phyloP scores from a whole-genome alignment of 345 rosid species.

The Brassica rapa region DNA sequence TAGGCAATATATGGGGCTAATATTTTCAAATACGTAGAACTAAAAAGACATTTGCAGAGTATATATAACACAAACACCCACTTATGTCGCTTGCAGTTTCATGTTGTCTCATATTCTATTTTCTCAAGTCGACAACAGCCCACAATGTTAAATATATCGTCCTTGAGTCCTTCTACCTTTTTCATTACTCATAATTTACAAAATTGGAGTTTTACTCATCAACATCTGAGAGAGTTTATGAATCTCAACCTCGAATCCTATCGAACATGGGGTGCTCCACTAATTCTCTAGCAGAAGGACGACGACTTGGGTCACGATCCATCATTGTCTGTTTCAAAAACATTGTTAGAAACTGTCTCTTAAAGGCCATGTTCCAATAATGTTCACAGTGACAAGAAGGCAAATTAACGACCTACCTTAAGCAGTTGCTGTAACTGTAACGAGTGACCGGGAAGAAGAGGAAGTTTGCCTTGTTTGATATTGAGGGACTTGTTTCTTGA shows the following conservation, averaged over 20 bases:
- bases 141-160: neutral
- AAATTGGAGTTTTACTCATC: slow-evolving; percentile 14
- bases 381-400: neutral
- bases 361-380: neutral
- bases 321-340: slow-evolving; percentile 69
- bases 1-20: too few species aligned
- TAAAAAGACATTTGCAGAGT: too few species aligned
- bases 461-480: slow-evolving; percentile 81
- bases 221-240: neutral
- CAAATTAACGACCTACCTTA: slow-evolving; percentile 54
- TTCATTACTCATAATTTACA: slow-evolving; percentile 37
- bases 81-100: neutral
- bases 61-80: too few species aligned
- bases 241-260: slow-evolving; percentile 41
- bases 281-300: slow-evolving; percentile 72
- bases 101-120: neutral
- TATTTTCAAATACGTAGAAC: too few species aligned
- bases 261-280: slow-evolving; percentile 68
- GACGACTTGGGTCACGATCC: slow-evolving; percentile 68
- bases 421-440: slow-evolving; percentile 84
- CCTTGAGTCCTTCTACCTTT: too few species aligned
- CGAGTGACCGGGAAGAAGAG: slow-evolving; percentile 88
- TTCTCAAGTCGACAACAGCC: neutral
- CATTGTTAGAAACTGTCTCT: slow-evolving; percentile 23
- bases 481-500: slow-evolving; percentile 63